phyloP scores from a whole-genome alignment of 148 eudicot genomes.

The Rhododendron henanense region DNA sequence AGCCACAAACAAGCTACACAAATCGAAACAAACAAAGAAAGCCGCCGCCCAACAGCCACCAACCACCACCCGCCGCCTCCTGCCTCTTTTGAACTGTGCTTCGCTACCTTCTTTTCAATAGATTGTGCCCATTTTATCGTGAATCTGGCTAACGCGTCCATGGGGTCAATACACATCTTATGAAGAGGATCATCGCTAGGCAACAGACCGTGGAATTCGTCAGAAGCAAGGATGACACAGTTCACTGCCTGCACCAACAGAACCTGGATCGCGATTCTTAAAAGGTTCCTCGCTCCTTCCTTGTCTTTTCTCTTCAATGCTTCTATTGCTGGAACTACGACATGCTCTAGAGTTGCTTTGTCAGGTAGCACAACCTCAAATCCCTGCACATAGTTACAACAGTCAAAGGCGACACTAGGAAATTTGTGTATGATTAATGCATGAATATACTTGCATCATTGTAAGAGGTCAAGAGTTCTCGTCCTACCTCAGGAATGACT shows the following conservation, averaged over 20 bases:
- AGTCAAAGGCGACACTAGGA: not conserved
- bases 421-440: not conserved
- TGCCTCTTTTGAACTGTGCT: not conserved
- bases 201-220: constrained; percentile 47
- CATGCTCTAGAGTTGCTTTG: constrained; percentile 51
- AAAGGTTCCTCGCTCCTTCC: constrained; percentile 56
- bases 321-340: constrained; percentile 42
- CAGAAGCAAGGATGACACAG: constrained; percentile 52
- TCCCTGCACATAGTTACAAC: constrained; percentile 31
- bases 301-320: constrained; percentile 47
- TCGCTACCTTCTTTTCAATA: constrained; percentile 8
- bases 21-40: too few species aligned
- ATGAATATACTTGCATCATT: not conserved
- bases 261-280: constrained; percentile 52
- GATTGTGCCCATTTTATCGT: constrained; percentile 51
- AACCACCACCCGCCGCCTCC: too few species aligned
- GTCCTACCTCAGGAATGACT: not conserved
- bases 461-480: not conserved
- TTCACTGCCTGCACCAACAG: constrained; percentile 58
- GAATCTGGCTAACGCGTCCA: constrained; percentile 58
- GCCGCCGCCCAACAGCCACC: too few species aligned
- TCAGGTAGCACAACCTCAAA: constrained; percentile 61
- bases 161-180: constrained; percentile 61
- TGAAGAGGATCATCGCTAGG: constrained; percentile 58
- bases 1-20: too few species aligned